Evolutionary conservation across 495 filamentous ascomycete species (phyloP), one percentile per base, ranked within the genome.

Genomic region (Chaetomium fimeti): DNA sequence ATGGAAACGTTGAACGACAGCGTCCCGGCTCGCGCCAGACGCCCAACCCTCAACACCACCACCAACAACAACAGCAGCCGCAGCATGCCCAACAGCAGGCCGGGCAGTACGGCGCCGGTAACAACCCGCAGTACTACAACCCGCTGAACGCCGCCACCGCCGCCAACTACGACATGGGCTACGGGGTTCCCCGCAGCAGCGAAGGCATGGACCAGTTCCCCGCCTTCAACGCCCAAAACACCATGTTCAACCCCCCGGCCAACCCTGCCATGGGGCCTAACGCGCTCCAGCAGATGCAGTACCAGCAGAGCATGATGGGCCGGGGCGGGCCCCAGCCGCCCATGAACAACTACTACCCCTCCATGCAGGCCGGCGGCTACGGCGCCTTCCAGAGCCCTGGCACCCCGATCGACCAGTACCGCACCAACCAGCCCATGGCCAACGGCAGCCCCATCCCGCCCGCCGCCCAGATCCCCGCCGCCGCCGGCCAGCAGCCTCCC

Each of bases 151-250:
- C 72, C 40, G 66, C 70, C 51, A 61, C 55, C 38, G 60, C 66
- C 29, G 60, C 74, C n/a, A 76, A 67, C 62, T 82, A 76, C 66
- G 79, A 82, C 38, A 74, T 83, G 72, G 76, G 77, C 51, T 81
- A 77, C 61, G 74, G 76, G 51, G 78, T 84, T 29, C 80, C 86
- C 61, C 79, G 86, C 51, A 83, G 86, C 51, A 83, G 79, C 40
- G 81, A 83, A 43, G 84, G 80, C 70, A 78, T 84, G 60, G 87
- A 88, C 52, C 76, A 81, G 12, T 87, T 84, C 71, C 77, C 82
- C 3, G 66, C 77, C 15, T 86, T 82, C 66, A 81, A 77, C 53
- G 69, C 80, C 13, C 78, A 79, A 64, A 79, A 70, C 7, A 71
- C 77, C 18, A 82, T 87, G 74, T 87, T 78, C 72, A 79, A 76